Evolutionary conservation across 2,329 filamentous ascomycete genomes (phyloP), one percentile per base, ranked within the genome.

Genomic region (Trichoderma arundinaceum): DNA sequence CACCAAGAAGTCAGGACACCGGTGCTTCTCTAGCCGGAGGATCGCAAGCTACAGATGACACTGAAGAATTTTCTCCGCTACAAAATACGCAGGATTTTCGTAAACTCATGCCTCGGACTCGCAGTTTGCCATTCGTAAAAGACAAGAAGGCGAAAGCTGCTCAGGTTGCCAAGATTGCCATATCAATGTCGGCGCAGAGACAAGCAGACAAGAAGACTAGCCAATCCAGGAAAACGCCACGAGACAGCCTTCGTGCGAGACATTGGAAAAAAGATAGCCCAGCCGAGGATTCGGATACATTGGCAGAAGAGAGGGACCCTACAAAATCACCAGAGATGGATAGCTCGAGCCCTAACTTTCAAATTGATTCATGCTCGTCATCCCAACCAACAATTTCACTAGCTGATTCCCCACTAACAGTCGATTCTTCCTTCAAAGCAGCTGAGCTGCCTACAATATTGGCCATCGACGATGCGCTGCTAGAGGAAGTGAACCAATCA

Each of bases 41-140:
- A 15, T 46, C 32, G 44, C 60, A 51, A 53, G 15, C 46, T 13
- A 38, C 49, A 8, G 10, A 19, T 5, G 10, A 22, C 13, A 6
- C 46, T 8, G 7, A 46, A 39, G 9, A 33, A n/a, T 10, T 9
- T 17, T 28, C 15, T 12, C 3, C 28, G 3, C 6, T 39, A 4
- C 52, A 22, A 48, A 4, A 19, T 51, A 13, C 44, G 1, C 33
- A 58, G 9, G 64, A 70, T 35, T 77, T 76, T 60, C 72, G 71
- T 19, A 65, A 72, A 44, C 56, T 72, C 1, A 74, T 77, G 73
- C 76, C 76, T 3, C 71, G 49, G 13, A 75, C 74, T 48, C 73
- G 76, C 17, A 69, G 70, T 10, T 71, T 77, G 10, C 76, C 76
- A 3, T 77, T 76, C 56, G 0, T 52, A 33, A 61, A 13, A 38